A percentile compares a stretch with the other conserved stretches of the same genome.
These are phyloP conservation scores for Euphorbia celastroides DNA, from an alignment of 441 rosid species.

Conservation along the genomic window DNA sequence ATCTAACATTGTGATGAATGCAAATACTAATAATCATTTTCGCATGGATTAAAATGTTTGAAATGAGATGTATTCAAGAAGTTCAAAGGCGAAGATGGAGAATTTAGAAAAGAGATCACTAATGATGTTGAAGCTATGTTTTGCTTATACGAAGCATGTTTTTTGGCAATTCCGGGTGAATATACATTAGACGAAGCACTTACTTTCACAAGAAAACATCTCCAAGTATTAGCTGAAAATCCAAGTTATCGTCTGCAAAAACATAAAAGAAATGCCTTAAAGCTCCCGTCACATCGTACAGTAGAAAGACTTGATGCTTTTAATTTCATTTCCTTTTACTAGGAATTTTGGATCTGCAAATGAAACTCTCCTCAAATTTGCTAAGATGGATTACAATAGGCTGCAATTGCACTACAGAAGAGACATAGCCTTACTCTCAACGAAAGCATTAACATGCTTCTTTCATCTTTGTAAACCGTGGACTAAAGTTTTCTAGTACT, in stretches of 20 bases:
- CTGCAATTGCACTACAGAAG: not conserved
- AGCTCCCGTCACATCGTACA: not conserved
- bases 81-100: not conserved
- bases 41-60: too few species aligned
- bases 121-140: not conserved
- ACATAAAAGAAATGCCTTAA: not conserved
- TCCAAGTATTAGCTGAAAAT: not conserved
- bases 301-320: not conserved
- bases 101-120: not conserved
- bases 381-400: not conserved
- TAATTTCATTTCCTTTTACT: not conserved
- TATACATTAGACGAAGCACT: not conserved
- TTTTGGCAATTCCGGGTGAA: not conserved
- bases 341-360: not conserved
- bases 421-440: not conserved
- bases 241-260: not conserved
- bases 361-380: not conserved
- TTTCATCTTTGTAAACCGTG: too few species aligned
- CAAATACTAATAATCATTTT: too few species aligned
- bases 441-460: not conserved
- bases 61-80: not conserved
- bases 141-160: not conserved
- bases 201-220: not conserved
- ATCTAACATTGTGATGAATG: too few species aligned
- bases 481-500: too few species aligned